These are phyloP conservation scores for Boechera stricta DNA, from an alignment of 345 rosid species.

Conservation along the genomic window DNA sequence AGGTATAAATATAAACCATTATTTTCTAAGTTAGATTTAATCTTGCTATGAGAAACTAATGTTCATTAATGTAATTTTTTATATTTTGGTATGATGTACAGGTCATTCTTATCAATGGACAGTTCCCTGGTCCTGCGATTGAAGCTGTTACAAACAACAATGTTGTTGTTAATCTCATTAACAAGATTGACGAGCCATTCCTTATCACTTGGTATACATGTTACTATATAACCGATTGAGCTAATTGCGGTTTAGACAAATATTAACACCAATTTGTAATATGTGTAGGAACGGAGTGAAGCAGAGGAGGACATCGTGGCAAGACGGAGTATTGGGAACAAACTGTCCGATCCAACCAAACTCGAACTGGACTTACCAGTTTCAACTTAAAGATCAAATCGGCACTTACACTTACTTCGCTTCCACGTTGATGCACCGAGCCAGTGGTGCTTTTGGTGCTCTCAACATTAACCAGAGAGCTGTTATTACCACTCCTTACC, in stretches of 20 bases:
- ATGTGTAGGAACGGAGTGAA: slow-evolving; percentile 72
- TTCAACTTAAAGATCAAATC: slow-evolving; percentile 83
- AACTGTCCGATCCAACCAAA: slow-evolving; percentile 83
- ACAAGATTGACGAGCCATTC: slow-evolving; percentile 75
- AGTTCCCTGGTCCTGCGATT: slow-evolving; percentile 88
- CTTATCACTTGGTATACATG: slow-evolving; percentile 72
- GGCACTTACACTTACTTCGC: slow-evolving; percentile 76
- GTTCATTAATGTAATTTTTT: not conserved
- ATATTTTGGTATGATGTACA: slow-evolving; percentile 33
- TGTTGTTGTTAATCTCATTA: slow-evolving; percentile 68
- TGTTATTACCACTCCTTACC: slow-evolving; percentile 64
- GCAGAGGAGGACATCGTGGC: slow-evolving; percentile 77
- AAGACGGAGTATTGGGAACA: slow-evolving; percentile 90
- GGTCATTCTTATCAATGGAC: slow-evolving; percentile 83
- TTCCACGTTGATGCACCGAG: slow-evolving; percentile 71
- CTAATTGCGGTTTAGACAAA: not conserved
- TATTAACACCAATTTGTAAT: not conserved
- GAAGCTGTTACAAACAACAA: slow-evolving; percentile 83
- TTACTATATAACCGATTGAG: not conserved
- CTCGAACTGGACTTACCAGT: slow-evolving; percentile 81
- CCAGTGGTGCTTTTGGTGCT: slow-evolving; percentile 73
- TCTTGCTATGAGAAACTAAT: too few relatives aligned
- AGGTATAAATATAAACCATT: slow-evolving; percentile 30
- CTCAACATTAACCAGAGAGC: slow-evolving; percentile 59
- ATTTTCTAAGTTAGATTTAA: too few relatives aligned